Base-by-base conservation (phyloP, 805 yeast species). In the Starmerella bombicola region DNA sequence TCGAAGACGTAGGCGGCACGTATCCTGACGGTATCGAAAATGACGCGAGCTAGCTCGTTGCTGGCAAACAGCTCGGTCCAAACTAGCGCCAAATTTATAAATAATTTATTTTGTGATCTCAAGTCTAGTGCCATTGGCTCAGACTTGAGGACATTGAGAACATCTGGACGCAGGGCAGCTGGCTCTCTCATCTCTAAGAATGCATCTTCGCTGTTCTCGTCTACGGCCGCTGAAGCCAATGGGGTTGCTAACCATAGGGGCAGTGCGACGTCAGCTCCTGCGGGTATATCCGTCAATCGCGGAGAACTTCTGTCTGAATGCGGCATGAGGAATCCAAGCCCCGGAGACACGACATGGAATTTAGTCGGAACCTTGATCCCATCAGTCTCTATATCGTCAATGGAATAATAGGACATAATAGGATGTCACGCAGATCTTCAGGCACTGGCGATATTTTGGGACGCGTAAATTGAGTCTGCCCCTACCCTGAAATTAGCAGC, bases 221-320 rank as follows among this genome's bases (percentile, higher is more conserved):
- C 56, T 51, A 45, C 67, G 53, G 49, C 60, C 51, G 62, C 59
- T 16, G 71, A 64, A 0, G 94, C 94, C 24, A 86, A 62, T 1
- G 80, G 71, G 43, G 77, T 77, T 0, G 95, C 93, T 30, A 88
- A 61, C 97, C 97, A 88, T 22, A 85, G 59, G 0, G 97, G 97
- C 19, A 88, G 65, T 43, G 81, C 86, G 3, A 84, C 42, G 28
- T 33, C 36, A 2, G 49, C 36, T 17, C 51, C 51, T 2, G 41
- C 38, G 12, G 35, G 43, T 5, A 48, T 28, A 8, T 8, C 24
- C 8, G 38, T 25, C 19, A 29, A 35, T 8, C n/a, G 22, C 18
- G 37, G 20, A 15, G 17, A 19, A 20, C 18, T 26, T 12, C 41
- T 20, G 22, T 23, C 21, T 29, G 15, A 25, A 13, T 31, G 30